These are phyloP conservation scores for Triticum urartu DNA, from an alignment of 176 grass and related monocot species.

Conservation along the genomic window DNA sequence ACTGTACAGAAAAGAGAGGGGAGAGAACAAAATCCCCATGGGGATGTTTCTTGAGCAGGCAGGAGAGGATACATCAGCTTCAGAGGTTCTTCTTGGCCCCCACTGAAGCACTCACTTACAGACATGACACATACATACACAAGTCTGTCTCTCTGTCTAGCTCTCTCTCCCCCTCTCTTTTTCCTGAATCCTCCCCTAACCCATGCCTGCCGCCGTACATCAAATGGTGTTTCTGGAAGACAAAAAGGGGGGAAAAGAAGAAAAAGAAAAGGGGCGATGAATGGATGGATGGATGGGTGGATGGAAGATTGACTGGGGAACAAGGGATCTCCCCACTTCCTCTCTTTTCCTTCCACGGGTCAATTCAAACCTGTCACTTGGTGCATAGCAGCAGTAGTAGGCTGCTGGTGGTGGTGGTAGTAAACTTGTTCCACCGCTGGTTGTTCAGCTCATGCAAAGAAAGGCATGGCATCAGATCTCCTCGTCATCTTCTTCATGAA, in stretches of 20 bases:
- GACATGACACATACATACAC: constrained; percentile 42
- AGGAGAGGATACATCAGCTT: constrained; percentile 51
- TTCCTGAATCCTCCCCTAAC: constrained; percentile 53
- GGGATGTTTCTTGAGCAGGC: constrained; percentile 44
- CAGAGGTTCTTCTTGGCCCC: constrained; percentile 40
- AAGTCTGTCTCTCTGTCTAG: constrained; percentile 15
- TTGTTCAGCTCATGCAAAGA: constrained; percentile 27
- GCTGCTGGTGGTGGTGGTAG: constrained; percentile 18
- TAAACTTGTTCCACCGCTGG: constrained; percentile 29
- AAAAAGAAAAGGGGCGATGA: neutral
- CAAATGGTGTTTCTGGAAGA: constrained; percentile 50
- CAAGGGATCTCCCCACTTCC: constrained; percentile 46
- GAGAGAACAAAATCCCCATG: constrained; percentile 38
- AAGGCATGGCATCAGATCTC: constrained; percentile 41
- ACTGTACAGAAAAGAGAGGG: neutral
- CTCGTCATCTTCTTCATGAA: constrained; percentile 34
- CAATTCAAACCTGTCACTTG: constrained; percentile 43
- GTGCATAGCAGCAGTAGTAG: constrained; percentile 43
- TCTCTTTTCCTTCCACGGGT: constrained; percentile 39
- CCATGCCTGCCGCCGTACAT: constrained; percentile 42
- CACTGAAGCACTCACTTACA: constrained; percentile 28
- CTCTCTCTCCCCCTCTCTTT: constrained; percentile 4
- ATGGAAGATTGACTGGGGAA: constrained; percentile 59
- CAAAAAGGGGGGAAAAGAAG: neutral
- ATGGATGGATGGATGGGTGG: constrained; percentile 22